These are phyloP conservation scores for Reutealis trisperma DNA, from an alignment of 345 rosid genomes.

Conservation along the genomic window DNA sequence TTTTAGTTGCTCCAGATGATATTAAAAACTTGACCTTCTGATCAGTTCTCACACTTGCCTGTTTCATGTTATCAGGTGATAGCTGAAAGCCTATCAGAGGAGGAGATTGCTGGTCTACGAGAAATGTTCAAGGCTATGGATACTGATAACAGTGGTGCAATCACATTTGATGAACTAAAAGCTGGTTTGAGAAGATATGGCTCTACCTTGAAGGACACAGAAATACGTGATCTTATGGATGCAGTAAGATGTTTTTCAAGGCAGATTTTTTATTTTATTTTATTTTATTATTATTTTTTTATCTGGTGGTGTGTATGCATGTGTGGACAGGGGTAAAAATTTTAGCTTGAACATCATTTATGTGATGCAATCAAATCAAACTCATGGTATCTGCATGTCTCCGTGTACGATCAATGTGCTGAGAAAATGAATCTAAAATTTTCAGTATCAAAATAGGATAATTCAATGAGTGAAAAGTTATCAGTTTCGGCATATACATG, in stretches of 20 bases:
- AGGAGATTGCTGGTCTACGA: conserved; percentile 94
- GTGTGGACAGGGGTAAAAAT: not conserved
- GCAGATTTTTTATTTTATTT: no score
- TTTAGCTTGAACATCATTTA: not conserved
- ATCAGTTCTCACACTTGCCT: conserved; percentile 5
- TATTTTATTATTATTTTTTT: no score
- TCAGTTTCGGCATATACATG: not conserved
- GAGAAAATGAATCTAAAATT: not conserved
- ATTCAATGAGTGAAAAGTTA: not conserved
- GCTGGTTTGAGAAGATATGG: conserved; percentile 97
- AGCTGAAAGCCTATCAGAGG: conserved; percentile 98
- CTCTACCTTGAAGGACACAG: conserved; percentile 91
- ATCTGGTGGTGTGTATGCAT: not conserved
- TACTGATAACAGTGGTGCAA: conserved; percentile 96
- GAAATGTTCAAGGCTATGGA: conserved; percentile 96
- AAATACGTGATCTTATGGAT: conserved; percentile 96
- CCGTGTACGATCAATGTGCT: not conserved
- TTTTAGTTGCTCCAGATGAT: not conserved
- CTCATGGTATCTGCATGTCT: not conserved
- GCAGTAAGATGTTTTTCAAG: conserved; percentile 57
- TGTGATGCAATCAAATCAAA: not conserved
- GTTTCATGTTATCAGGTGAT: conserved; percentile 64
- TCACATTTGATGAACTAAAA: conserved; percentile 95
- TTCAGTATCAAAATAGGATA: not conserved
- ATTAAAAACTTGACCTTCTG: not conserved